Base-by-base conservation (phyloP, 352 stramenopile species). In the Lagenidium giganteum region DNA sequence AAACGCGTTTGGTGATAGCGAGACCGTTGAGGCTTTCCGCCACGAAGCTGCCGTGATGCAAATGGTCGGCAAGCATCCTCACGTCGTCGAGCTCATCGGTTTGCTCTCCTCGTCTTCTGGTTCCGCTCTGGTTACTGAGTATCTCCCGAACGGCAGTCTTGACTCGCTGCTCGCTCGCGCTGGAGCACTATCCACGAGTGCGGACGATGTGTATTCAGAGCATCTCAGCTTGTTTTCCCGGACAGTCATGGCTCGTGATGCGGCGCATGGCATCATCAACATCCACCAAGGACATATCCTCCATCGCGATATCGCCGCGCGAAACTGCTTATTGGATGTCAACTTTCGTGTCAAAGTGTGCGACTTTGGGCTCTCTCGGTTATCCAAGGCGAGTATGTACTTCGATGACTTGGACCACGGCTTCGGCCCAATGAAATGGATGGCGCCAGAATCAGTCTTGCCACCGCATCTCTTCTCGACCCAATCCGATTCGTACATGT, bases 401-500 rank as follows among this genome's bases (percentile, higher is more conserved):
- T 80, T 88, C 27, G 76, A 88, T 26, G 69, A 83, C 25, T 52
- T 65, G 20, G 42, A 60, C 12, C 72, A 70, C 23, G 73, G 69
- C 20, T 86, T 87, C 21, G 77, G 77, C 1, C 73, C 77, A 14
- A 54, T 87, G 24, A 87, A 89, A 36, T 86, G 71, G 70, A 87
- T 86, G 73, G 69, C 77, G 1, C 77, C 74, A 8, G 77, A 89
- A 43, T 85, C 70, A 0, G 66, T 87, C 7, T 40, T 70, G 9
- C 69, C 77, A 13, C 77, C 76, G 5, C 70, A 89, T 33, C 26
- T 87, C 6, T 89, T 87, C 47, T 89, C 76, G 2, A 71, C 59
- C 13, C 71, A 71, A 24, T 87, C 77, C 13, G 77, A 89, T 48
- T 66, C 71, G 42, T 89, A 84, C 62, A 84, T 84, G 69, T 89